phyloP scores from a whole-genome alignment of 495 filamentous ascomycete genomes.

The Cairneyella variabilis region DNA sequence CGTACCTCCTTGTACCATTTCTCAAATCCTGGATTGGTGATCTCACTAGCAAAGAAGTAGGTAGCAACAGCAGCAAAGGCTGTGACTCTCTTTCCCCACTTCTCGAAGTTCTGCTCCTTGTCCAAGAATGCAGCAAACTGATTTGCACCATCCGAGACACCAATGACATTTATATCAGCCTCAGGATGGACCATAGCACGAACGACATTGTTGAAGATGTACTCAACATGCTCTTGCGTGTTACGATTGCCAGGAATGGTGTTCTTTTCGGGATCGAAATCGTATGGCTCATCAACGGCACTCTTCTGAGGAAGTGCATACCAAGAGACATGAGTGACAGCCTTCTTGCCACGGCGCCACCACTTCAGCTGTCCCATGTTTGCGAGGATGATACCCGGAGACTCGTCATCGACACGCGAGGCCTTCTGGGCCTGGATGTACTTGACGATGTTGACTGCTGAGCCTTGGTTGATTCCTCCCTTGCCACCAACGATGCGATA shows the following conservation, averaged over 20 bases:
- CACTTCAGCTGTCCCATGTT: constrained; percentile 71
- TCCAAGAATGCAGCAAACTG: constrained; percentile 50
- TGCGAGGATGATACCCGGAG: constrained; percentile 59
- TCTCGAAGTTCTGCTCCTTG: constrained; percentile 47
- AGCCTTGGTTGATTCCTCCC: constrained; percentile 63
- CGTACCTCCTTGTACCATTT: constrained; percentile 45
- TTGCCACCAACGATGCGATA: constrained; percentile 56
- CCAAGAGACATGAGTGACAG: constrained; percentile 54
- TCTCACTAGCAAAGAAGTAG: constrained; percentile 18
- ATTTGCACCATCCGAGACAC: constrained; percentile 52
- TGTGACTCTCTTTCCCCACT: constrained; percentile 32
- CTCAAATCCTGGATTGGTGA: constrained; percentile 37
- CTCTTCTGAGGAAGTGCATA: constrained; percentile 48
- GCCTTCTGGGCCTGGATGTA: constrained; percentile 37
- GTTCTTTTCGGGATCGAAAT: constrained; percentile 45
- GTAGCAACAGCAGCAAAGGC: constrained; percentile 38
- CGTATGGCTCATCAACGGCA: constrained; percentile 39
- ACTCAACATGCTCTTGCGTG: constrained; percentile 52
- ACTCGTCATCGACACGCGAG: constrained; percentile 25
- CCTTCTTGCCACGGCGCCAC: constrained; percentile 52
- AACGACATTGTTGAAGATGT: constrained; percentile 61
- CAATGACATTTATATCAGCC: constrained; percentile 62
- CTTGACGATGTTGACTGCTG: constrained; percentile 56
- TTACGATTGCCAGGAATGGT: constrained; percentile 49
- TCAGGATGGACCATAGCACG: constrained; percentile 35